These are phyloP conservation scores for Alternaria longipes DNA, from an alignment of 2,329 filamentous ascomycete genomes.

Conservation along the genomic window DNA sequence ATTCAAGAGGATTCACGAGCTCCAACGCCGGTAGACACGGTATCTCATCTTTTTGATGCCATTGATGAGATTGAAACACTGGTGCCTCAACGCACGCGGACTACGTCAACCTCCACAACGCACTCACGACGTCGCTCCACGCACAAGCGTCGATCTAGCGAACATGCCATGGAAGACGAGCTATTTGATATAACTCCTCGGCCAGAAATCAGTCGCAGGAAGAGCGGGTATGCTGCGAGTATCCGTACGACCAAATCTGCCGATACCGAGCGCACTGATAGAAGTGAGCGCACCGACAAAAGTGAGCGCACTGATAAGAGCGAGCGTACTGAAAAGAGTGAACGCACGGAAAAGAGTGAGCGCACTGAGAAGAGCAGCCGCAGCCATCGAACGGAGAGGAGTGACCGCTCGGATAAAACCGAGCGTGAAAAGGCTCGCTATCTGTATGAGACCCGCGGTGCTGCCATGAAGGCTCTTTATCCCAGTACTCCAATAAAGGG, in stretches of 20 bases:
- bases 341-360: slow-evolving; percentile 29
- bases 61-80: slow-evolving; percentile 48
- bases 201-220: slow-evolving; percentile 34
- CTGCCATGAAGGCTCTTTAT: slow-evolving; percentile 52
- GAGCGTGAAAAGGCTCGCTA: slow-evolving; percentile 40
- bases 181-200: slow-evolving; percentile 32
- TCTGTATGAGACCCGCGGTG: slow-evolving; percentile 48
- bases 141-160: slow-evolving; percentile 34
- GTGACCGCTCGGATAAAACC: slow-evolving; percentile 32
- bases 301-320: slow-evolving; percentile 27
- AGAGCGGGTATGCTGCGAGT: slow-evolving; percentile 43
- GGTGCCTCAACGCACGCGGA: slow-evolving; percentile 37
- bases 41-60: slow-evolving; percentile 47
- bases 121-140: slow-evolving; percentile 44
- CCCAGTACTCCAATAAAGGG: slow-evolving; percentile 41
- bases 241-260: slow-evolving; percentile 31
- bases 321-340: slow-evolving; percentile 26
- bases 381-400: slow-evolving; percentile 25
- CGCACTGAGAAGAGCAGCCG: slow-evolving; percentile 20
- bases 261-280: slow-evolving; percentile 34
- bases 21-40: slow-evolving; percentile 35
- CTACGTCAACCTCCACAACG: slow-evolving; percentile 27
- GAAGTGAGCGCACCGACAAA: slow-evolving; percentile 30
- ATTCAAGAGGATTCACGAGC: slow-evolving; percentile 33
- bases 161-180: slow-evolving; percentile 32